phyloP scores from a whole-genome alignment of 805 yeast genomes.

The Candida suzukii region DNA sequence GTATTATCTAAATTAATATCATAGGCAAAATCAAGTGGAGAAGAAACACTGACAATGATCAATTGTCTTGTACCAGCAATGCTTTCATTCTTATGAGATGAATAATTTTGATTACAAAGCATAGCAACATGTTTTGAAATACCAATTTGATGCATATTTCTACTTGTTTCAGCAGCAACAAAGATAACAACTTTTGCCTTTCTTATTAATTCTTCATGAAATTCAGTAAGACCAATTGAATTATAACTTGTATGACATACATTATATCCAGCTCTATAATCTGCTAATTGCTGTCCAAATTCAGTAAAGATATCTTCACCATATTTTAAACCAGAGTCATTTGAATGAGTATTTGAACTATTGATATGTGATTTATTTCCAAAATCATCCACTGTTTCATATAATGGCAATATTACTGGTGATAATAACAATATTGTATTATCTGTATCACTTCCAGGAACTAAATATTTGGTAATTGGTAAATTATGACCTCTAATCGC shows the following conservation, averaged over 20 bases:
- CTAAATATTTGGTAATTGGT: slow-evolving; percentile 35
- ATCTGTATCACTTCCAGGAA: slow-evolving; percentile 12
- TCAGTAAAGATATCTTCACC: slow-evolving; percentile 44
- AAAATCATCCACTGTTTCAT: slow-evolving; percentile 8
- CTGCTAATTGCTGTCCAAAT: slow-evolving; percentile 37
- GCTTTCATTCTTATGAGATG: too few relatives aligned
- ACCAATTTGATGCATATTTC: slow-evolving; percentile 52
- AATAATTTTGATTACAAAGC: slow-evolving; percentile 35
- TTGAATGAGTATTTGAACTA: neutral
- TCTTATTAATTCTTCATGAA: slow-evolving; percentile 44
- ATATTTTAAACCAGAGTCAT: slow-evolving; percentile 1
- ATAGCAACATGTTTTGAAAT: slow-evolving; percentile 46
- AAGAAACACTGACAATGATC: slow-evolving; percentile 44
- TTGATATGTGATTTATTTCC: slow-evolving; percentile 6
- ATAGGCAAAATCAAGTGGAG: slow-evolving; percentile 50
- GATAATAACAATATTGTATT: slow-evolving; percentile 17
- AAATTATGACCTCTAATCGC: slow-evolving; percentile 41
- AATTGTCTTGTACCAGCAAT: slow-evolving; percentile 36
- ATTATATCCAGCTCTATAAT: slow-evolving; percentile 30
- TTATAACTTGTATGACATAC: slow-evolving; percentile 50
- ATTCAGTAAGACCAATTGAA: slow-evolving; percentile 40
- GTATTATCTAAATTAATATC: slow-evolving; percentile 41
- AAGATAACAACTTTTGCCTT: slow-evolving; percentile 39
- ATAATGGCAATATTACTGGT: slow-evolving; percentile 24
- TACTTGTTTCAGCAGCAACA: slow-evolving; percentile 46